These are phyloP conservation scores for Teratosphaeria destructans DNA, from an alignment of 2,329 filamentous ascomycete genomes.

Conservation along the genomic window DNA sequence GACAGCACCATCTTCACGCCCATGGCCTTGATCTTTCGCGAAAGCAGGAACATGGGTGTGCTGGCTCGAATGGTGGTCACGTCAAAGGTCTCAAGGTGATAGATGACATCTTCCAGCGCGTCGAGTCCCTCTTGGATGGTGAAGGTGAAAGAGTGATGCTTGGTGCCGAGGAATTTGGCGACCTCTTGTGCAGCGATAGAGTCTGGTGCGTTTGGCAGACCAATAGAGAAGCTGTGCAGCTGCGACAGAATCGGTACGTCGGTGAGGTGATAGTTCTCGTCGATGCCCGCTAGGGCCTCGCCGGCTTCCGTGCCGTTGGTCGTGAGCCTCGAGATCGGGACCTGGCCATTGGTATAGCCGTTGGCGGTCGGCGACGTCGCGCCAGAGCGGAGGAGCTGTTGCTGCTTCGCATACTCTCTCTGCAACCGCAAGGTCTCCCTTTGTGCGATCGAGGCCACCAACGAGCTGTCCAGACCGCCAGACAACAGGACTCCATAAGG, in stretches of 20 bases:
- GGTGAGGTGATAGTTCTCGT: slow-evolving; percentile 79
- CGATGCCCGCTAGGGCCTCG: slow-evolving; percentile 80
- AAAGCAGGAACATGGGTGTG: slow-evolving; percentile 95
- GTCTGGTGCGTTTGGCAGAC: slow-evolving; percentile 84
- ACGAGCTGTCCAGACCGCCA: slow-evolving; percentile 86
- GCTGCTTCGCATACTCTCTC: slow-evolving; percentile 28
- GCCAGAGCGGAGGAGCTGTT: slow-evolving; percentile 29
- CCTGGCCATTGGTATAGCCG: slow-evolving; percentile 34
- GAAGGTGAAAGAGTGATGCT: slow-evolving; percentile 97
- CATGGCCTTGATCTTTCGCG: slow-evolving; percentile 98
- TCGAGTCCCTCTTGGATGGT: slow-evolving; percentile 96
- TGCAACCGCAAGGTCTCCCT: slow-evolving; percentile 59
- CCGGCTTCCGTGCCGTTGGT: slow-evolving; percentile 40
- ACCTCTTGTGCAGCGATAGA: slow-evolving; percentile 86
- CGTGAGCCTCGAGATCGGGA: slow-evolving; percentile 13
- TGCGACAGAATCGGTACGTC: slow-evolving; percentile 87
- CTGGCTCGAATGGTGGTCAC: slow-evolving; percentile 97
- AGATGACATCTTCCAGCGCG: slow-evolving; percentile 93
- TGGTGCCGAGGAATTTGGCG: slow-evolving; percentile 91
- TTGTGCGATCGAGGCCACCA: slow-evolving; percentile 92
- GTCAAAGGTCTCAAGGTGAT: slow-evolving; percentile 94
- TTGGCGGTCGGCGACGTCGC: slow-evolving; percentile 18
- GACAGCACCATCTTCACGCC: slow-evolving; percentile 99
- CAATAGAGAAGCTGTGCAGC: slow-evolving; percentile 98
- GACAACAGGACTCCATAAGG: slow-evolving; percentile 94